phyloP scores from a whole-genome alignment of 768 basidiomycete genomes.

The Xerocomus potaroensis region DNA sequence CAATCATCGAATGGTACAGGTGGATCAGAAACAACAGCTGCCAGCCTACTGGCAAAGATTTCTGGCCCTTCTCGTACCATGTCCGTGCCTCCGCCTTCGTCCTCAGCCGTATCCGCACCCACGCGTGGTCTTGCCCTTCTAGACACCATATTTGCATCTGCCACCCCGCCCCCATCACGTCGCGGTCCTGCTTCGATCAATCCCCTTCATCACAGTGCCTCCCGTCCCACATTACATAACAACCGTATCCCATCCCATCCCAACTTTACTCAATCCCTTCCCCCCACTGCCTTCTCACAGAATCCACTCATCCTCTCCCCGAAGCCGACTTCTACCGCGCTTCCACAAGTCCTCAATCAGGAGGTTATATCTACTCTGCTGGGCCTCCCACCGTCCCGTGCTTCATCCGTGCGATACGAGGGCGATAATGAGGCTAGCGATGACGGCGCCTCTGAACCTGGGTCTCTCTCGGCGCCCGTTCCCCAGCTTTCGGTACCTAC shows the following conservation, averaged over 20 bases:
- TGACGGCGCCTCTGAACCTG: conserved; percentile 33
- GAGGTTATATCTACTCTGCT: conserved; percentile 65
- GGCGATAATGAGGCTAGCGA: conserved; percentile 51
- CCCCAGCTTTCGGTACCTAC: conserved; percentile 30
- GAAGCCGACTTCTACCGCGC: conserved; percentile 46
- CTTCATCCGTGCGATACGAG: conserved; percentile 45
- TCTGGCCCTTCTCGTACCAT: conserved; percentile 38
- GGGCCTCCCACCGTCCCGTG: conserved; percentile 43
- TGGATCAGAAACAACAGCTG: conserved; percentile 33
- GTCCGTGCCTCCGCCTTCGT: conserved; percentile 26
- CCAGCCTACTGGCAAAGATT: conserved; percentile 44
- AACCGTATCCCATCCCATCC: conserved; percentile 3
- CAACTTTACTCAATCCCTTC: conserved; percentile 8
- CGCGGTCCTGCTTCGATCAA: conserved; percentile 9
- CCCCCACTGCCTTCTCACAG: conserved; percentile 24
- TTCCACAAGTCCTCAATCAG: conserved; percentile 66
- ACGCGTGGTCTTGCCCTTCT: conserved; percentile 57
- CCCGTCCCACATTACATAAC: conserved; percentile 9
- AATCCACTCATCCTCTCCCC: conserved; percentile 48
- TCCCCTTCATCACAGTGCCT: conserved; percentile 16
- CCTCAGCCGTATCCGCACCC: conserved; percentile 25
- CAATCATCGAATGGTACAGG: conserved; percentile 21
- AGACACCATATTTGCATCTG: conserved; percentile 73
- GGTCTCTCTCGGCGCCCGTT: conserved; percentile 40
- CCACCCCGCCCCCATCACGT: conserved; percentile 30